Evolutionary conservation across 2,329 filamentous ascomycete genomes (phyloP), one percentile per base, ranked within the genome.

Genomic region (Cadophora luteo-olivacea): DNA sequence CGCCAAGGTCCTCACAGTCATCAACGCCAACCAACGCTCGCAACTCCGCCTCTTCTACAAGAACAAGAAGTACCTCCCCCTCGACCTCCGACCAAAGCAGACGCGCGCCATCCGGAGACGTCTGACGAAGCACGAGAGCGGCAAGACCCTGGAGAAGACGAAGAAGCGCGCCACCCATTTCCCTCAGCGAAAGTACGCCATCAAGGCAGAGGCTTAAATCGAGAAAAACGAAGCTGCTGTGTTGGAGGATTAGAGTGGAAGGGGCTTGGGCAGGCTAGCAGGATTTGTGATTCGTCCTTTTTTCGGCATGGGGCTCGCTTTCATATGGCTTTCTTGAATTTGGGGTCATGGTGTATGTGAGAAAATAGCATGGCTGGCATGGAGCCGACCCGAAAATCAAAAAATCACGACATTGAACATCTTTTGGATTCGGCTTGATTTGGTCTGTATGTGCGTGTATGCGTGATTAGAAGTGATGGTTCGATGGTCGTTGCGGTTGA

Each of bases 21-120:
- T 99, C 91, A 99, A 98, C 90, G 92, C 94, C 85, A 98, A 97
- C 90, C 96, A 99, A 89, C 92, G 97, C 84, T 88, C 93, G 77
- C 94, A 98, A 87, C 93, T 99, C 80, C 94, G 94, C 80, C 89
- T 98, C 77, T 98, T 98, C 92, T 99, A 99, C 91, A 97, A 97
- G 90, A 92, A 92, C 91, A 98, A 98, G 93, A 98, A 97, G 89
- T 97, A 97, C 90, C 86, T 94, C 75, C 96, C 96, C 75, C 93
- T 99, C 83, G 97, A 99, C 84, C 94, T 99, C 87, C 93, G 96
- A 85, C 85, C 94, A 82, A 98, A 98, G 92, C 91, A 96, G 88
- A 99, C 96, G 82, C 94, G 96, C 80, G 96, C 94, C 82, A 97
- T 98, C 86, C 94, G 96, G 82, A 93, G 97, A 87, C 89, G 93